Evolutionary conservation across 2,329 filamentous ascomycete genomes (phyloP).

Genomic region (Epichloe hybrida): DNA sequence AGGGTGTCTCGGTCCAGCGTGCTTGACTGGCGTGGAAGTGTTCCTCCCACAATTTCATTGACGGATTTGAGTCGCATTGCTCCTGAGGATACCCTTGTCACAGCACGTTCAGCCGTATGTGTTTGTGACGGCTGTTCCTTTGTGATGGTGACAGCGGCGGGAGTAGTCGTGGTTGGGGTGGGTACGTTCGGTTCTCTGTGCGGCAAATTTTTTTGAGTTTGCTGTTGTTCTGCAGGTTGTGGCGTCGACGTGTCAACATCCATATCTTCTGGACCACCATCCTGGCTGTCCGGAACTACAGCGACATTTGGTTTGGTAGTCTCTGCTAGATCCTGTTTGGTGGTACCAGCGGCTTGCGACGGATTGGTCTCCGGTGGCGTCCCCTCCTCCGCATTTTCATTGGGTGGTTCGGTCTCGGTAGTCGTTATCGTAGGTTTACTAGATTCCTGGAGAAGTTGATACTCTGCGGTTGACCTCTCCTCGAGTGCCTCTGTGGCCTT

Average conservation of each 20-base stretch:
- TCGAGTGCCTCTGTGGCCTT: neutral
- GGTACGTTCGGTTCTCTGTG: conserved; percentile 1
- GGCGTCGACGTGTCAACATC: conserved; percentile 19
- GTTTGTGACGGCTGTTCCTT: conserved; percentile 9
- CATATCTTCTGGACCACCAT: conserved; percentile 20
- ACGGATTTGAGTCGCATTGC: conserved; percentile 60
- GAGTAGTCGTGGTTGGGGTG: conserved; percentile 6
- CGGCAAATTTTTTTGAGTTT: conserved; percentile 5
- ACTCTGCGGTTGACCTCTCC: conserved; percentile 22
- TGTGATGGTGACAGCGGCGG: neutral
- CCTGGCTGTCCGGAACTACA: conserved; percentile 24
- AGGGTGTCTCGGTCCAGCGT: conserved; percentile 20
- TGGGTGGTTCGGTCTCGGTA: conserved; percentile 4
- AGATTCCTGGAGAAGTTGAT: conserved; percentile 31
- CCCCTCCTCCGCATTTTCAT: conserved; percentile 1
- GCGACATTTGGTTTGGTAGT: neutral
- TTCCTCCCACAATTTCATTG: conserved; percentile 55
- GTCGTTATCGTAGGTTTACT: conserved; percentile 17
- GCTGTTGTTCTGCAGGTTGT: conserved; percentile 6
- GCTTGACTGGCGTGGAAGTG: conserved; percentile 23
- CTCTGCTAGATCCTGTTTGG: neutral
- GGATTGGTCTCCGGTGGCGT: neutral
- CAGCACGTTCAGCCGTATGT: conserved; percentile 36
- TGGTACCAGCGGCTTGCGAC: neutral
- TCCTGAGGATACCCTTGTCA: conserved; percentile 56